Evolutionary conservation across 2,329 filamentous ascomycete genomes (phyloP).

Genomic region (Monilinia fructigena): DNA sequence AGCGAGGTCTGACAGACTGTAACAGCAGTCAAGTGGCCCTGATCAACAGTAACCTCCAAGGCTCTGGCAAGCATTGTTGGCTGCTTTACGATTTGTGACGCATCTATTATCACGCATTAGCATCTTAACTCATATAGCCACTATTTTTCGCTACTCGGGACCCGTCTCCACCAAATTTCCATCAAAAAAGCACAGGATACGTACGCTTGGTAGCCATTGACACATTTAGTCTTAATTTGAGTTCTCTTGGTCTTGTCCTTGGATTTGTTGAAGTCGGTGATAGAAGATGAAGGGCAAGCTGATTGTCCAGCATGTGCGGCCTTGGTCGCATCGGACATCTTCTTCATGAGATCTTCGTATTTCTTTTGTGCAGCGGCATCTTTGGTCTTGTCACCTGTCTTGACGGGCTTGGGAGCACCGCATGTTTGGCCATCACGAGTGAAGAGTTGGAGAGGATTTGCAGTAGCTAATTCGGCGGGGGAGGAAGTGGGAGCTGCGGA

Average conservation of each 20-base stretch:
- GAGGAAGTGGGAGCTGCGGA: slow-evolving; percentile 7
- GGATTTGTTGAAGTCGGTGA: background rate
- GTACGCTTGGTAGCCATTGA: background rate
- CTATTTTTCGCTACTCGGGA: too few species aligned
- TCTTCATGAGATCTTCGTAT: background rate
- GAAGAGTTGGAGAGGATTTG: background rate
- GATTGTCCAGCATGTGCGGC: background rate
- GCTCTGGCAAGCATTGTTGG: background rate
- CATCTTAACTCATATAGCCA: background rate
- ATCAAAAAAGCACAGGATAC: background rate
- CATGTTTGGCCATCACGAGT: slow-evolving; percentile 7
- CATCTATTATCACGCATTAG: background rate
- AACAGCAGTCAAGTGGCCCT: background rate
- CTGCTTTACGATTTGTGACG: background rate
- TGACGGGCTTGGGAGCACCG: background rate
- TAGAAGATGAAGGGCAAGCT: background rate
- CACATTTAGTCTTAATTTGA: background rate
- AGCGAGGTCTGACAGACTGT: background rate
- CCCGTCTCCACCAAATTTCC: too few species aligned
- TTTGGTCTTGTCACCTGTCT: background rate
- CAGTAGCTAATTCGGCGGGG: background rate
- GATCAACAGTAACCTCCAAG: background rate
- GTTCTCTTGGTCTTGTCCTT: background rate
- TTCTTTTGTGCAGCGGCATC: background rate
- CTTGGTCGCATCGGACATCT: background rate